Evolutionary conservation across 306 rosid genomes (phyloP), one percentile per base, ranked within the genome.

Genomic region (Rosa persica): DNA sequence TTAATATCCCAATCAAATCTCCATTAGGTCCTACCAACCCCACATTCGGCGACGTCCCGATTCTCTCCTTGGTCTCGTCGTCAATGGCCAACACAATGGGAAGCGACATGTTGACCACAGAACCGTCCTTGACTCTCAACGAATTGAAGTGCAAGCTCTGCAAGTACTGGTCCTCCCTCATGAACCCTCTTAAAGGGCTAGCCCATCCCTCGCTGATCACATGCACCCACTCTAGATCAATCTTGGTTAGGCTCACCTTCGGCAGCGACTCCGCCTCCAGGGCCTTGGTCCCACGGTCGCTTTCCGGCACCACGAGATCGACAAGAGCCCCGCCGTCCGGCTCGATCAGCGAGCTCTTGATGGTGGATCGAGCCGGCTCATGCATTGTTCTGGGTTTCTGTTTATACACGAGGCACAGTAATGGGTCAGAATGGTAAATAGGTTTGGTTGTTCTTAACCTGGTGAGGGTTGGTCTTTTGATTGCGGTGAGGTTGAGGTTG

Each of bases 151-250:
- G 99, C 93, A 96, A 86, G 71, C 90, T 85, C 84, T 96, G 98
- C 76, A 96, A 86, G 84, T 93, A 96, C 88, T 96, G 89, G 48
- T 81, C 83, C 68, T 96, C 99, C 70, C 97, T 91, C 99, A 96
- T 96, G 83, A 96, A 96, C 82, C 99, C 99, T 73, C 76, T 83
- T 72, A 96, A 85, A 1, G 99, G 99, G 82, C 94, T 93, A 4
- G 99, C 92, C 98, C 99, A 96, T 17, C 99, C 98, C 80, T 96
- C 98, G 71, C 96, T 72, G 70, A 96, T 76, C 60, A 96, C 98
- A 38, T 93, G 99, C 47, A 89, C 94, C 99, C 99, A 96, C 81
- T 96, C 99, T 23, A 89, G 67, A 84, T 96, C 99, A 81, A 96
- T 86, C 81, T 84, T 87, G 3, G 92, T 85, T 42, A 96, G 83